phyloP scores from a whole-genome alignment of 2,329 filamentous ascomycete species.

The Neocucurbitaria cava region DNA sequence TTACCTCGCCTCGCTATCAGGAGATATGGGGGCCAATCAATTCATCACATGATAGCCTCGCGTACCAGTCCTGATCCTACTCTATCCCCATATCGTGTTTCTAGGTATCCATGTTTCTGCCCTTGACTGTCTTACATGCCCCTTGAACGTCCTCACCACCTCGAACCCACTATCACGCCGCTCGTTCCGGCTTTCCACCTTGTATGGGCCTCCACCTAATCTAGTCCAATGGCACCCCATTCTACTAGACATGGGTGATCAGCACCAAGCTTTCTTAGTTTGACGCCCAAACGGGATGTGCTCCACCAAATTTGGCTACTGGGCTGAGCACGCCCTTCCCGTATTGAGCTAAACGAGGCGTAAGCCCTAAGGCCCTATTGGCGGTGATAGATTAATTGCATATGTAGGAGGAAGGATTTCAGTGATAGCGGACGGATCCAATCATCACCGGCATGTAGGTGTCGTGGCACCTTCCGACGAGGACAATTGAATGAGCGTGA shows the following conservation, averaged over 20 bases:
- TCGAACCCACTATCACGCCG: background rate
- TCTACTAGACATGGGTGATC: slow-evolving; percentile 2
- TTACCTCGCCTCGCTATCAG: background rate
- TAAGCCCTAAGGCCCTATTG: slow-evolving; percentile 6
- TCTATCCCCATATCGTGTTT: background rate
- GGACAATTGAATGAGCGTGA: background rate
- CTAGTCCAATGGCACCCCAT: background rate
- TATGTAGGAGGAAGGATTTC: slow-evolving; percentile 1
- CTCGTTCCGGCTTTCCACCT: background rate
- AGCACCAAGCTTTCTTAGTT: slow-evolving; percentile 5
- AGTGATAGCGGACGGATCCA: slow-evolving; percentile 7
- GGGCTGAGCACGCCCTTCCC: slow-evolving; percentile 5
- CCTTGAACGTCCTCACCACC: background rate
- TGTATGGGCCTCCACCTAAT: background rate
- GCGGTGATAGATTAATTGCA: slow-evolving; percentile 15
- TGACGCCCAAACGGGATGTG: slow-evolving; percentile 9
- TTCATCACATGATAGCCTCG: background rate
- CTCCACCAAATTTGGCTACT: slow-evolving; percentile 12
- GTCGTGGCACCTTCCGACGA: background rate
- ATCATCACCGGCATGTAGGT: slow-evolving; percentile 2
- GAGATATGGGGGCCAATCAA: background rate
- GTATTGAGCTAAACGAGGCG: slow-evolving; percentile 14
- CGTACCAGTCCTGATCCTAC: background rate
- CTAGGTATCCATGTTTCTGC: background rate
- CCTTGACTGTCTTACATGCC: background rate